These are phyloP conservation scores for Lippia alba DNA, from an alignment of 305 asterid genomes.

Conservation along the genomic window DNA sequence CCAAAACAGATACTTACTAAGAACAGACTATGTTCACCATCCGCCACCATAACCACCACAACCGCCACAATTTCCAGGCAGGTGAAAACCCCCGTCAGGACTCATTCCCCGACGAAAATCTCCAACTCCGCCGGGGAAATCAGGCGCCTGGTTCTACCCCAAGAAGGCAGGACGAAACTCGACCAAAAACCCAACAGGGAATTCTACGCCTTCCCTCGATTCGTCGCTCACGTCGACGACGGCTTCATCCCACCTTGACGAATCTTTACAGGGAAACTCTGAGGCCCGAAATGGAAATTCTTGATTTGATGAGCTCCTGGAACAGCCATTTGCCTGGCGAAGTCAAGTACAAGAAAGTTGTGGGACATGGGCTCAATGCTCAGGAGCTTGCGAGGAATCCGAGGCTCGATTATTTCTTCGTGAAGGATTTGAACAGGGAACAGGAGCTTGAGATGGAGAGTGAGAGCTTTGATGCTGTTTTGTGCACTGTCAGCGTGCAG, in stretches of 20 bases:
- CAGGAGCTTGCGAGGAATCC: slow-evolving; percentile 78
- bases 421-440: slow-evolving; percentile 77
- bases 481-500: slow-evolving; percentile 92
- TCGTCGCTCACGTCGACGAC: slow-evolving; percentile 73
- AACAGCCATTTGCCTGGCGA: slow-evolving; percentile 81
- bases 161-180: slow-evolving; percentile 68
- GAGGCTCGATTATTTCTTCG: slow-evolving; percentile 70
- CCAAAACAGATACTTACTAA: neutral
- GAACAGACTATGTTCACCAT: slow-evolving; percentile 34
- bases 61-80: slow-evolving; percentile 16
- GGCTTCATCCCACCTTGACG: slow-evolving; percentile 59
- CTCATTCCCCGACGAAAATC: neutral
- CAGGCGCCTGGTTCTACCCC: slow-evolving; percentile 64
- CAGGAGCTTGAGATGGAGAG: slow-evolving; percentile 53
- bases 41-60: slow-evolving; percentile 26
- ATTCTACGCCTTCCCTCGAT: slow-evolving; percentile 71
- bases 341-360: slow-evolving; percentile 65
- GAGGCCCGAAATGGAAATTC: slow-evolving; percentile 71
- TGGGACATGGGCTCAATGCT: slow-evolving; percentile 87
- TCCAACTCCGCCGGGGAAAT: slow-evolving; percentile 55
- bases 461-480: slow-evolving; percentile 70
- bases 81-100: slow-evolving; percentile 10
- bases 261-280: slow-evolving; percentile 55
- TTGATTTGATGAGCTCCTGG: slow-evolving; percentile 91
- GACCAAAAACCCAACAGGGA: slow-evolving; percentile 59